Base-by-base conservation (phyloP, 1,284 basidiomycete species). In the Prillingera fragicola region DNA sequence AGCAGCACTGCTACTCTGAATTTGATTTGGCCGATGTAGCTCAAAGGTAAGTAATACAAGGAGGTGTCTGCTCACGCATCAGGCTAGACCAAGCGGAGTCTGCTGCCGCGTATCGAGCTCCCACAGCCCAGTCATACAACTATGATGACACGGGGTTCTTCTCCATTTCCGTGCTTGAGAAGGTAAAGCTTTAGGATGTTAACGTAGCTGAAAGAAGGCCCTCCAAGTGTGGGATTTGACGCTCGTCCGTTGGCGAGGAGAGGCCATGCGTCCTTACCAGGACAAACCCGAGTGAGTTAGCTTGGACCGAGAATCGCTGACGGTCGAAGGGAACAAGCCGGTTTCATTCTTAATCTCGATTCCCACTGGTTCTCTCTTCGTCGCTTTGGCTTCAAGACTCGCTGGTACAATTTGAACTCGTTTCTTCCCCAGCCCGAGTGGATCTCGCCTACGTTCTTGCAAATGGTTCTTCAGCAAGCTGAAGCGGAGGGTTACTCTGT, bases 61-160 rank as follows among this genome's bases (percentile, higher is more conserved):
- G 10, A 27, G 14, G 13, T 21, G 27, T 14, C 8, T 9, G 24
- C 38, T 45, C 44, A 37, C 42, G 4, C 21, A 33, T 18, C 40
- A 66, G 69, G n/a, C 73, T 75, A n/a, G 72, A 77, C 48, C 68
- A 74, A 31, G 74, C 71, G 8, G 69, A 71, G 45, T 70, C 71
- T 33, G 68, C 65, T 8, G 55, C 59, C 4, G 52, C 69, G 10
- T 55, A 59, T n/a, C 15, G 60, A 43, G 43, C 64, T 44, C 43
- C 66, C 38, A 70, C 70, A 4, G 58, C 62, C 35, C 61, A 86
- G 80, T 72, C 70, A 62, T 79, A 78, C 40, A 92, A 94, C 64
- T 88, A 89, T 83, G 88, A 91, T 57, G 88, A 91, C 64, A 86
- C 86, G 81, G 88, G 88, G 1, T 92, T 86, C 69, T 92, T 92